Evolutionary conservation across 1,284 basidiomycete species (phyloP).

Genomic region (Heterobasidion parviporum): DNA sequence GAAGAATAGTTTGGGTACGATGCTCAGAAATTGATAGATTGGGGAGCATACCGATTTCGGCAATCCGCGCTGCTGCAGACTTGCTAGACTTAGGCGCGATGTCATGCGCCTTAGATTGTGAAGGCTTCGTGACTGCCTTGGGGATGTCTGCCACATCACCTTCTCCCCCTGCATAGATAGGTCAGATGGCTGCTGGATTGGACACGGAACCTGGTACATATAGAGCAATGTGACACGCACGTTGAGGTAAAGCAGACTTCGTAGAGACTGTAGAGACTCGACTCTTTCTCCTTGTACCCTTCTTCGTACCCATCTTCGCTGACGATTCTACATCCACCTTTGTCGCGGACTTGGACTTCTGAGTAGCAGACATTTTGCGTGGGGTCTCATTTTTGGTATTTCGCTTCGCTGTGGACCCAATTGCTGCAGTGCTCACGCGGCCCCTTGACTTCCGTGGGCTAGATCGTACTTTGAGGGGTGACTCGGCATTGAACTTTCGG

Average conservation of each 20-base stretch:
- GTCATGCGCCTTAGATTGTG: background rate
- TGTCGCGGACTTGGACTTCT: background rate
- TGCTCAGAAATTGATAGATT: background rate
- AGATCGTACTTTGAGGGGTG: slow-evolving; percentile 22
- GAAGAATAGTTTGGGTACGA: background rate
- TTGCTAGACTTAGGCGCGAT: background rate
- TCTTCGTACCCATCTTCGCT: background rate
- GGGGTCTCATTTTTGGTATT: background rate
- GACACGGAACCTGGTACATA: background rate
- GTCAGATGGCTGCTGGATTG: no score
- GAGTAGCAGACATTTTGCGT: background rate
- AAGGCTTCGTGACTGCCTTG: background rate
- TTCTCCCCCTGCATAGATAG: background rate
- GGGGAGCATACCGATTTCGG: background rate
- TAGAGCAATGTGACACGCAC: background rate
- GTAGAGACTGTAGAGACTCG: background rate
- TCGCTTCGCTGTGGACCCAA: background rate
- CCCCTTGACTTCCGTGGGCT: slow-evolving; percentile 2
- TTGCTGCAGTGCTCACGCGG: background rate
- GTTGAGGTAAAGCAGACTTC: background rate
- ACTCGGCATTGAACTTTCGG: slow-evolving; percentile 33
- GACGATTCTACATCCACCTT: background rate
- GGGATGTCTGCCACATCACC: background rate
- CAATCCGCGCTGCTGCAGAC: background rate
- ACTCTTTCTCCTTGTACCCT: background rate